Percentiles rank a stretch among this genome's conserved stretches.
phyloP scores from a whole-genome alignment of 495 filamentous ascomycete species.

The Opeltia flavorubescens region DNA sequence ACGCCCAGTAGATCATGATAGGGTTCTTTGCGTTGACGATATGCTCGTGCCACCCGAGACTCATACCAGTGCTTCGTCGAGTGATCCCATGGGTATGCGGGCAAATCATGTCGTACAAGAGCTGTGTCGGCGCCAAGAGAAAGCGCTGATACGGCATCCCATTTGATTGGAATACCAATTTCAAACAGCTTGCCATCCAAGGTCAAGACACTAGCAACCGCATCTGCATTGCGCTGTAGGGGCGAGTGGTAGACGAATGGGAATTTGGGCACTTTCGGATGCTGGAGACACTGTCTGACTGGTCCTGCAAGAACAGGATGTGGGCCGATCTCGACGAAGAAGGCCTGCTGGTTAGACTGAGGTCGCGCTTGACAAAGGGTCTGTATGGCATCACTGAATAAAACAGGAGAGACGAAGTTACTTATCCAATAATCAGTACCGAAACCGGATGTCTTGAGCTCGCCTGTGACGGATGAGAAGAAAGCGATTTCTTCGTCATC shows the following conservation, averaged over 20 bases:
- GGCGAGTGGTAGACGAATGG: too few species aligned
- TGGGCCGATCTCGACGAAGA: constrained; percentile 39
- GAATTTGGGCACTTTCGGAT: too few species aligned
- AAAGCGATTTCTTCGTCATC: too few species aligned
- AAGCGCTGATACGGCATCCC: constrained; percentile 18
- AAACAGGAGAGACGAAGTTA: constrained; percentile 29
- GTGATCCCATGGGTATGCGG: constrained; percentile 33
- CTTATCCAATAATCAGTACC: constrained; percentile 26
- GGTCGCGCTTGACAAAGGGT: constrained; percentile 4
- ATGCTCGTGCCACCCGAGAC: constrained; percentile 10
- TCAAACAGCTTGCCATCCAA: constrained; percentile 14
- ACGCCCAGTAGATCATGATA: too few species aligned
- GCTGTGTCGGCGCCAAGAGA: too few species aligned
- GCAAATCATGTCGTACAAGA: too few species aligned
- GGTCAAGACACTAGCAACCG: too few species aligned
- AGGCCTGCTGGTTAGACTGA: constrained; percentile 10
- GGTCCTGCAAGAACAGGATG: constrained; percentile 30
- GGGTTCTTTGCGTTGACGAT: too few species aligned
- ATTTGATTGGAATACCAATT: constrained; percentile 16
- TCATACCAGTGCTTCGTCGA: constrained; percentile 17
- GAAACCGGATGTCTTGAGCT: not conserved
- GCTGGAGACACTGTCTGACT: constrained; percentile 31
- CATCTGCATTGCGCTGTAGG: constrained; percentile 6
- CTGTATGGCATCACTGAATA: constrained; percentile 22
- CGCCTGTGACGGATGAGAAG: not conserved